Conservation (phyloP, 306 rosid genomes). For the Lablab purpureus region DNA sequence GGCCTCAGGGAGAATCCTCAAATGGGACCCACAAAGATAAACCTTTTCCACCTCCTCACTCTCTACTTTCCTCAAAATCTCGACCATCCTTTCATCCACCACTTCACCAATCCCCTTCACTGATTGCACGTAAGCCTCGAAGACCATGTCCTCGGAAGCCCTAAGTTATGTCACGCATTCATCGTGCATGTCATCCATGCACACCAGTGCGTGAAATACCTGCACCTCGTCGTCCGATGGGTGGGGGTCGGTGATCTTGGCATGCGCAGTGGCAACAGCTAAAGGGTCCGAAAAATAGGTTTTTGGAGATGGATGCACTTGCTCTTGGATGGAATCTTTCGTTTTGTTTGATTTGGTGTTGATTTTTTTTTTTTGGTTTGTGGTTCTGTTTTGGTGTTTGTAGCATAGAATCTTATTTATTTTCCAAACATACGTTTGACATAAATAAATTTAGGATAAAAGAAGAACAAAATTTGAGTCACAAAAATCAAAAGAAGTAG, state of each 20-base stretch:
- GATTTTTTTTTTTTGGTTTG: too few relatives aligned
- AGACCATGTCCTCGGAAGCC: slow-evolving; percentile 48
- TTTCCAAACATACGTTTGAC: too few relatives aligned
- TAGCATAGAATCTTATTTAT: too few relatives aligned
- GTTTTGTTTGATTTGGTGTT: too few relatives aligned
- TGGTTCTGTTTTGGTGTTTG: too few relatives aligned
- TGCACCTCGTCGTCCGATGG: slow-evolving; percentile 13
- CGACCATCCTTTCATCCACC: slow-evolving; percentile 40
- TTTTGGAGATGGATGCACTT: too few relatives aligned
- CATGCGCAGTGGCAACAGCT: slow-evolving; percentile 25
- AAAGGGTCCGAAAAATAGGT: slow-evolving; percentile 45
- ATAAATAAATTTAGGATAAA: too few relatives aligned
- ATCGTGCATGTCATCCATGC: slow-evolving; percentile 53
- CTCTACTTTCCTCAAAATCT: slow-evolving; percentile 49
- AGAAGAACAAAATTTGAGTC: too few relatives aligned
- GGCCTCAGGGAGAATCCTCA: slow-evolving; percentile 57
- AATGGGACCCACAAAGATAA: slow-evolving; percentile 53
- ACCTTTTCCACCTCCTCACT: slow-evolving; percentile 43
- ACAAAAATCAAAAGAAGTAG: too few relatives aligned
- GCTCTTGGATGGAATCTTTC: too few relatives aligned
- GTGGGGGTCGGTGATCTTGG: slow-evolving; percentile 29
- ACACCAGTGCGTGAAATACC: slow-evolving; percentile 46
- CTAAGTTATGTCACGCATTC: slow-evolving; percentile 45
- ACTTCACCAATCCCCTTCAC: slow-evolving; percentile 20
- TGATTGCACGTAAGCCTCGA: slow-evolving; percentile 41